phyloP scores from a whole-genome alignment of 163 green algal species.

The Scenedesmus sp. region DNA sequence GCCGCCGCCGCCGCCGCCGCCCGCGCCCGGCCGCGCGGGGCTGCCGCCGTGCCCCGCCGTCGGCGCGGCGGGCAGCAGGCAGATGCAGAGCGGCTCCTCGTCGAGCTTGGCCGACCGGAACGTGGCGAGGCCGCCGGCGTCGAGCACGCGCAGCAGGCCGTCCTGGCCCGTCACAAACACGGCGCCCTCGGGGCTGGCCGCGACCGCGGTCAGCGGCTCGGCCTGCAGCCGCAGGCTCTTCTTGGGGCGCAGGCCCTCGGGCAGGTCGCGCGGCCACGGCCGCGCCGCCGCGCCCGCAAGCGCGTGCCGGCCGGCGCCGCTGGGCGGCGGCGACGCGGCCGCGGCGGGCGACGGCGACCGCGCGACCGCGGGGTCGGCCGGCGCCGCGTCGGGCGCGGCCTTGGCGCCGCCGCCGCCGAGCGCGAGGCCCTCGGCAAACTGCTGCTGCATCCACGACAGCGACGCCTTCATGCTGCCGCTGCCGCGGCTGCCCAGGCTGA shows the following conservation, averaged over 20 bases:
- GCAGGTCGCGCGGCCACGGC: slow-evolving; percentile 21
- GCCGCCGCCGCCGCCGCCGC: slow-evolving; percentile 13
- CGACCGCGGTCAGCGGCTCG: slow-evolving; percentile 40
- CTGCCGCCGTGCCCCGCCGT: slow-evolving; percentile 5
- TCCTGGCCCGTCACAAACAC: slow-evolving; percentile 51
- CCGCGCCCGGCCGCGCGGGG: neutral
- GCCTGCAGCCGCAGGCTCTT: slow-evolving; percentile 24
- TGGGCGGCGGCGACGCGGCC: neutral
- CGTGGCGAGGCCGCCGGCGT: slow-evolving; percentile 6
- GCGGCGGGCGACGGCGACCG: neutral
- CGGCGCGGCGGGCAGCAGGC: slow-evolving; percentile 51
- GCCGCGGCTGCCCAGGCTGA: neutral
- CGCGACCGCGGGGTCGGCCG: slow-evolving; percentile 22
- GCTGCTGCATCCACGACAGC: slow-evolving; percentile 47
- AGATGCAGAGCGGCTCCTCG: slow-evolving; percentile 67
- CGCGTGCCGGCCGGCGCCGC: neutral
- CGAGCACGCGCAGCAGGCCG: slow-evolving; percentile 67
- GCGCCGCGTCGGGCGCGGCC: neutral
- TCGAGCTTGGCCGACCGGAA: slow-evolving; percentile 54
- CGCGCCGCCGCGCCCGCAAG: neutral
- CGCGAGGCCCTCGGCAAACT: slow-evolving; percentile 34
- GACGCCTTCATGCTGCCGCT: slow-evolving; percentile 28
- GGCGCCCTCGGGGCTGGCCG: slow-evolving; percentile 37
- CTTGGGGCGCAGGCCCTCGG: slow-evolving; percentile 18
- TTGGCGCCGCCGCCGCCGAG: neutral